Evolutionary conservation across 140 eudicot genomes (phyloP).

Genomic region (Senecio squalidus): DNA sequence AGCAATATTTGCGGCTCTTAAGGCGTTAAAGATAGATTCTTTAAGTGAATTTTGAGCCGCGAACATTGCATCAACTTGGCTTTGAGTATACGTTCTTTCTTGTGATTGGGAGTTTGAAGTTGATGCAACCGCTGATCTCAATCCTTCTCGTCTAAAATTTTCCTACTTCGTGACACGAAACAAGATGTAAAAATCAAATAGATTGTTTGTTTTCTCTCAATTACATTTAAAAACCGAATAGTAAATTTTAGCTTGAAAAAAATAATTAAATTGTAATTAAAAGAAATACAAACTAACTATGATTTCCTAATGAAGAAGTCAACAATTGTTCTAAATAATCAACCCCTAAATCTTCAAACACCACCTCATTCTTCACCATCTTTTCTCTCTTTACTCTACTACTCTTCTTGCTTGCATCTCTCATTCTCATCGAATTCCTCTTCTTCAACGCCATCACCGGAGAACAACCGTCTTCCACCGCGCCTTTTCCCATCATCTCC

Average conservation of each 20-base stretch:
- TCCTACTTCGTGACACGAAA: no score
- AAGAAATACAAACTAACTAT: not conserved
- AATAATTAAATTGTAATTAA: not conserved
- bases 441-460: slow-evolving; percentile 31
- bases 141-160: no score
- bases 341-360: slow-evolving; percentile 40
- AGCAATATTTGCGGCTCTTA: no score
- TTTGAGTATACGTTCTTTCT: no score
- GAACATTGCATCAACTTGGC: no score
- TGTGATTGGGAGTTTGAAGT: no score
- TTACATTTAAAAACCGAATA: not conserved
- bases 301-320: slow-evolving; percentile 17
- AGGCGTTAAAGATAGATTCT: no score
- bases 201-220: no score
- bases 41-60: no score
- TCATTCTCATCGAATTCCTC: slow-evolving; percentile 25
- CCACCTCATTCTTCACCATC: slow-evolving; percentile 20
- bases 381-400: slow-evolving; percentile 13
- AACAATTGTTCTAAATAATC: slow-evolving; percentile 33
- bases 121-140: no score
- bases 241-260: not conserved
- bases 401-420: slow-evolving; percentile 15
- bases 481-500: slow-evolving; percentile 13
- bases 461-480: slow-evolving; percentile 22
- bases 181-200: no score